These are phyloP conservation scores for Helichrysum umbraculigerum DNA, from an alignment of 129 eudicot genomes.

Conservation along the genomic window DNA sequence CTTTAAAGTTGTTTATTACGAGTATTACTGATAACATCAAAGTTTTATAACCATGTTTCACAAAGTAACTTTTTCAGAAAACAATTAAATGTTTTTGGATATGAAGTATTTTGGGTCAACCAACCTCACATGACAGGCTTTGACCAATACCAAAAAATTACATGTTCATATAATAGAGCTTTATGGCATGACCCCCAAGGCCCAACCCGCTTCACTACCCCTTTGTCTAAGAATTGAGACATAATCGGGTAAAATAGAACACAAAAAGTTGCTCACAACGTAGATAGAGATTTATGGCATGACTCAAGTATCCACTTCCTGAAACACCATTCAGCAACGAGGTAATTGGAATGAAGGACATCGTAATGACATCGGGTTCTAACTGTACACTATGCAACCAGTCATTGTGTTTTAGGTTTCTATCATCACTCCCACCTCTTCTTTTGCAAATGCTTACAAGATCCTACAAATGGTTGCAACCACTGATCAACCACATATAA, in stretches of 20 bases:
- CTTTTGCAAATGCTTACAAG: slow-evolving; percentile 83
- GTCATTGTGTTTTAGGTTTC: slow-evolving; percentile 57
- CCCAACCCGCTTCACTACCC: not conserved
- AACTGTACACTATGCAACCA: slow-evolving; percentile 88
- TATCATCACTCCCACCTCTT: slow-evolving; percentile 84
- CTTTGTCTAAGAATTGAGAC: not conserved
- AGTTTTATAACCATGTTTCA: not conserved
- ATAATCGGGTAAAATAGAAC: not conserved
- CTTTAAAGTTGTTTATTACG: not conserved
- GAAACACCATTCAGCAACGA: slow-evolving; percentile 88
- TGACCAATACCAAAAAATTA: not conserved
- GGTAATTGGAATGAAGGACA: slow-evolving; percentile 96
- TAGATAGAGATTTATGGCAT: slow-evolving; percentile 90
- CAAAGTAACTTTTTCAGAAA: not conserved
- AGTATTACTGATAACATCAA: not conserved
- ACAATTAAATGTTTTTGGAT: not conserved
- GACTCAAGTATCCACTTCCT: slow-evolving; percentile 95
- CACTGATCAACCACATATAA: slow-evolving; percentile 11
- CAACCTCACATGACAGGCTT: not conserved
- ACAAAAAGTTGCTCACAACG: slow-evolving; percentile 65
- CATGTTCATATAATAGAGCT: not conserved
- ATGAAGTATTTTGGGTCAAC: not conserved
- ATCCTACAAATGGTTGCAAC: slow-evolving; percentile 49
- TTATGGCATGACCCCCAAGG: not conserved
- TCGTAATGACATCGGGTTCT: slow-evolving; percentile 97